Evolutionary conservation across 202 grass and related monocot species (phyloP), one percentile per base, ranked within the genome.

Genomic region (Zizania palustris): DNA sequence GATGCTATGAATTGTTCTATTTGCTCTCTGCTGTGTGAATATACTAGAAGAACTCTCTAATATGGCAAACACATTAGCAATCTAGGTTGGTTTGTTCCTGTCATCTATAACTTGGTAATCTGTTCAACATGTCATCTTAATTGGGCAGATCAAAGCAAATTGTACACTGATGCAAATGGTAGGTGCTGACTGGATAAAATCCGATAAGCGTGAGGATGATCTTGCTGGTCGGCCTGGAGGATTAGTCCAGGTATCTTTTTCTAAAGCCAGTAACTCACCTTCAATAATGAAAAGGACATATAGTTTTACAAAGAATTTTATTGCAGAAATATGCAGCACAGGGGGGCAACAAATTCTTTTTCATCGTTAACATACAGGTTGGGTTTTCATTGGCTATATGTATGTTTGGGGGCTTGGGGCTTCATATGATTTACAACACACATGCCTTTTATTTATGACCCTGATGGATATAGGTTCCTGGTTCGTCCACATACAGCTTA

Each of bases 91-190:
- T 34, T 35, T 38, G 16, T 40, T 65, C 60, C 22, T 62, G 19
- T 56, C 18, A 36, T 55, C 36, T 43, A 60, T 87, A 75, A 76
- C 51, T 51, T 48, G 79, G 14, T 49, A 46, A 58, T 80, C 63
- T 12, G 2, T 55, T 7, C 15, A 16, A 73, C 68, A 72, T 58
- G 3, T 73, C 62, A n/a, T 84, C 19, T 85, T 70, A 67, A 45
- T 73, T 80, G 66, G 22, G 73, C 80, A 99, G 96, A 92, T 96
- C 71, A 99, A 93, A 60, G 96, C 96, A 57, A 84, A 79, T 76
- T 84, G 19, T 81, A 99, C 96, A 56, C 84, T 95, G 75, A 99
- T 99, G 96, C 91, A 95, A 83, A 95, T 99, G 96, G 83, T 99
- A 58, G 96, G 88, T 74, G 96, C 91, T 58, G 96, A 99, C 78